Percentiles rank a stretch among this genome's conserved stretches.
phyloP scores from a whole-genome alignment of 495 filamentous ascomycete species.

The Staphylotrichum tortipilum region DNA sequence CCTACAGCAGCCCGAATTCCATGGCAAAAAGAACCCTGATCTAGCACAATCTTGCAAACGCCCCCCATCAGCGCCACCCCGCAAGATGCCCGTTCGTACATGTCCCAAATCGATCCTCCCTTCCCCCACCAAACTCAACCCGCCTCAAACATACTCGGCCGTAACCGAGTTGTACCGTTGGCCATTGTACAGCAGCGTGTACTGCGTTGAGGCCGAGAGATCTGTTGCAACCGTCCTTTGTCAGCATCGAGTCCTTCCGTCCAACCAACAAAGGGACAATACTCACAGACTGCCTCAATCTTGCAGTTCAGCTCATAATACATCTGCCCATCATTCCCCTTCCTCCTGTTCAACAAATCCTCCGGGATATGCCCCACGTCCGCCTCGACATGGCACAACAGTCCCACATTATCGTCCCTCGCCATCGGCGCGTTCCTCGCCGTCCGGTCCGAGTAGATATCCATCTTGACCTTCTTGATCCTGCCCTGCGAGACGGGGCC shows the following conservation, averaged over 20 bases:
- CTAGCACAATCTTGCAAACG: no score
- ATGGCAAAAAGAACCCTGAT: no score
- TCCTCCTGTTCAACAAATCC: constrained; percentile 9
- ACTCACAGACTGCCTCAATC: constrained; percentile 27
- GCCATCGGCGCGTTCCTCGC: constrained; percentile 15
- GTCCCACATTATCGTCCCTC: constrained; percentile 17
- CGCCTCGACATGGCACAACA: constrained; percentile 22
- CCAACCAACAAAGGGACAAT: no score
- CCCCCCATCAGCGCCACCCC: no score
- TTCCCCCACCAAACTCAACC: not conserved
- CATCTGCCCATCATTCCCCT: constrained; percentile 21
- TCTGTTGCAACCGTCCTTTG: constrained; percentile 7
- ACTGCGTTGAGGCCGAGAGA: constrained; percentile 27
- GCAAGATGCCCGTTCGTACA: no score
- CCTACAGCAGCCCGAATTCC: no score
- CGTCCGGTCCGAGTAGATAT: constrained; percentile 22
- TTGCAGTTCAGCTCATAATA: constrained; percentile 23
- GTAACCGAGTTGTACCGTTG: constrained; percentile 27
- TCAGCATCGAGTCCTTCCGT: no score
- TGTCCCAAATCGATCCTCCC: no score
- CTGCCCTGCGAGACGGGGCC: constrained; percentile 19
- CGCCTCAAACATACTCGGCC: constrained; percentile 24
- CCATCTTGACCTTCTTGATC: constrained; percentile 15
- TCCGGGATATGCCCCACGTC: constrained; percentile 27
- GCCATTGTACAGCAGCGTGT: constrained; percentile 27